Conservation (phyloP, 176 grass and related monocot species). For the Lolium rigidum region DNA sequence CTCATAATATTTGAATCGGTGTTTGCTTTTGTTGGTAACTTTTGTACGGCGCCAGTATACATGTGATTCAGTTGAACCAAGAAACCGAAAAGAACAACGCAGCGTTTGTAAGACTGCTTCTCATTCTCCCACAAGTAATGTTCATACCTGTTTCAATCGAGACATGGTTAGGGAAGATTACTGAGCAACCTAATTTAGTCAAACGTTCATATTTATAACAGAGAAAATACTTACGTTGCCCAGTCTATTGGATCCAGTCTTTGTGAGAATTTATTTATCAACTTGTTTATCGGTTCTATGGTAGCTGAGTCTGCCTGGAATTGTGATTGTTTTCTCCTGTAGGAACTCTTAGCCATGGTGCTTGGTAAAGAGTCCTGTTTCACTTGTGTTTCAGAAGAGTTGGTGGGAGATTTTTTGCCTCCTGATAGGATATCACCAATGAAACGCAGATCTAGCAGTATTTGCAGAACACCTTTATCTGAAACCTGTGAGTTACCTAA, state of each 20-base stretch:
- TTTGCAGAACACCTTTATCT: conserved; percentile 89
- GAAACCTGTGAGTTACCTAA: conserved; percentile 71
- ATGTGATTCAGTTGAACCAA: conserved; percentile 95
- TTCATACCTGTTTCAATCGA: conserved; percentile 82
- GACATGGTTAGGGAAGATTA: conserved; percentile 36
- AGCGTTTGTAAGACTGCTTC: conserved; percentile 99
- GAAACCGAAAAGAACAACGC: conserved; percentile 93
- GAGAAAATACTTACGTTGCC: conserved; percentile 86
- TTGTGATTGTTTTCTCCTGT: conserved; percentile 74
- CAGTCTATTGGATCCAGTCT: conserved; percentile 98
- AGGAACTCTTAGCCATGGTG: conserved; percentile 60
- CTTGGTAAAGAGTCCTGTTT: conserved; percentile 64
- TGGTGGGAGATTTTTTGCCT: conserved; percentile 59
- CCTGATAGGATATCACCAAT: conserved; percentile 86
- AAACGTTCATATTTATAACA: conserved; percentile 23
- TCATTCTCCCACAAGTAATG: conserved; percentile 98
- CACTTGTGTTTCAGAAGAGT: conserved; percentile 49
- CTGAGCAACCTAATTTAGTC: conserved; percentile 13
- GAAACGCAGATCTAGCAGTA: conserved; percentile 90
- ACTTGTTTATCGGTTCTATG: conserved; percentile 67
- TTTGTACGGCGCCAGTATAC: conserved; percentile 82
- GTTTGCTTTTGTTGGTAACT: conserved; percentile 93
- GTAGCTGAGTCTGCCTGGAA: conserved; percentile 63
- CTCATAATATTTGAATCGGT: conserved; percentile 96
- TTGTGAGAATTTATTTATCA: conserved; percentile 76